Evolutionary conservation across 495 filamentous ascomycete species (phyloP).

Genomic region (Astrothelium subdiscretum): DNA sequence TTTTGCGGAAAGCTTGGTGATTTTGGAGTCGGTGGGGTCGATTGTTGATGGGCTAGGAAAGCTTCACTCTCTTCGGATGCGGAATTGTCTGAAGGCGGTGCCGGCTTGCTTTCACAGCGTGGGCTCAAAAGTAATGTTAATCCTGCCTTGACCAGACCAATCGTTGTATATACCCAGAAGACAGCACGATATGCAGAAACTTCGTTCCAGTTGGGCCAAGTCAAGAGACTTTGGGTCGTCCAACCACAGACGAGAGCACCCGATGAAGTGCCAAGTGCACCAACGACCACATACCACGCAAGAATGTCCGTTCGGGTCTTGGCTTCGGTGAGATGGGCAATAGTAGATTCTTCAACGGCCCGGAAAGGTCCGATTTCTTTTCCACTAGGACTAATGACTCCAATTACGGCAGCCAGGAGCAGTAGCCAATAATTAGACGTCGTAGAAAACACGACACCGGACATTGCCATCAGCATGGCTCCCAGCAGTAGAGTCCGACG

Average conservation of each 20-base stretch:
- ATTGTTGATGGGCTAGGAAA: slow-evolving; percentile 32
- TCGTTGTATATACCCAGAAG: slow-evolving; percentile 56
- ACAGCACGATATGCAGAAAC: slow-evolving; percentile 53
- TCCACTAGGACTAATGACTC: slow-evolving; percentile 67
- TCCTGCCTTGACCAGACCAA: slow-evolving; percentile 56
- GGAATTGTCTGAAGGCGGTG: slow-evolving; percentile 8
- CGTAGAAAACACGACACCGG: slow-evolving; percentile 57
- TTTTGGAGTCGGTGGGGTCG: background rate
- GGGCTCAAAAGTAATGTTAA: slow-evolving; percentile 48
- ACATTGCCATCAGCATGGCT: slow-evolving; percentile 53
- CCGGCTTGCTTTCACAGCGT: slow-evolving; percentile 41
- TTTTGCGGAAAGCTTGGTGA: background rate
- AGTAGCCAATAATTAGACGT: slow-evolving; percentile 63
- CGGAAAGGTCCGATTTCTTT: slow-evolving; percentile 46
- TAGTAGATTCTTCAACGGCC: slow-evolving; percentile 72
- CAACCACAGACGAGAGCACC: slow-evolving; percentile 59
- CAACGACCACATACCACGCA: slow-evolving; percentile 69
- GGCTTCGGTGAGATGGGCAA: slow-evolving; percentile 59
- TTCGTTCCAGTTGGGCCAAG: slow-evolving; percentile 39
- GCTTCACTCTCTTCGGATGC: slow-evolving; percentile 26
- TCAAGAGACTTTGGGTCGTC: slow-evolving; percentile 43
- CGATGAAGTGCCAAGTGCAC: slow-evolving; percentile 49
- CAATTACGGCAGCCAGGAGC: slow-evolving; percentile 60
- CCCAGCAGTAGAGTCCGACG: slow-evolving; percentile 58
- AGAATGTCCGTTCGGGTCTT: slow-evolving; percentile 59